These are phyloP conservation scores for Zymoseptoria pseudotritici DNA, from an alignment of 2,329 filamentous ascomycete species.

Conservation along the genomic window DNA sequence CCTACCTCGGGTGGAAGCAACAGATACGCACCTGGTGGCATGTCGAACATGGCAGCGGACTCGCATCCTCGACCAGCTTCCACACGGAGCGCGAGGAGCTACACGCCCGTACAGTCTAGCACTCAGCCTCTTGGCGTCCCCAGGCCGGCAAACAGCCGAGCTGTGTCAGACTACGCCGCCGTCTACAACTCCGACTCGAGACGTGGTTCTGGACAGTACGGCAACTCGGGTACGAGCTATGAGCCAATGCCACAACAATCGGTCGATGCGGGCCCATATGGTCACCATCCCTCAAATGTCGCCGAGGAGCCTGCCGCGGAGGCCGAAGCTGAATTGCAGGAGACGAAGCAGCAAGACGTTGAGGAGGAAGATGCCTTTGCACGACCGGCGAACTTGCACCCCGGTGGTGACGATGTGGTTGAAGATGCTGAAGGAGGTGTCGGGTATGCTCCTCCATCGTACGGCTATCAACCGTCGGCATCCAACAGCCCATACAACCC, in stretches of 20 bases:
- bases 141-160: conserved; percentile 20
- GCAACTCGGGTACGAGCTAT: conserved; percentile 21
- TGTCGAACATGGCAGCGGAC: conserved; percentile 6
- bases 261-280: background rate
- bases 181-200: conserved; percentile 24
- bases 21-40: conserved; percentile 16
- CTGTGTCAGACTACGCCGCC: conserved; percentile 24
- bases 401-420: conserved; percentile 1
- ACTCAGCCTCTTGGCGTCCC: conserved; percentile 20
- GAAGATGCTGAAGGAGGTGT: conserved; percentile 9
- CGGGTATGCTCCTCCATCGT: conserved; percentile 4
- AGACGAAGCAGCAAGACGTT: background rate
- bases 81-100: conserved; percentile 19
- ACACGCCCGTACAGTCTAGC: conserved; percentile 18
- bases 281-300: background rate
- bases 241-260: conserved; percentile 20
- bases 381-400: conserved; percentile 1
- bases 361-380: conserved; percentile 7
- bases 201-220: conserved; percentile 22
- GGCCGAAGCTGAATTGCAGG: conserved; percentile 1
- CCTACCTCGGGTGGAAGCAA: conserved; percentile 9
- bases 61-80: conserved; percentile 7
- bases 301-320: background rate
- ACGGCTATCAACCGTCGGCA: background rate
- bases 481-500: background rate